Percentiles rank a stretch among this genome's conserved stretches.
Evolutionary conservation across 768 basidiomycete species (phyloP).

Genomic region (Tulasnella sp.): DNA sequence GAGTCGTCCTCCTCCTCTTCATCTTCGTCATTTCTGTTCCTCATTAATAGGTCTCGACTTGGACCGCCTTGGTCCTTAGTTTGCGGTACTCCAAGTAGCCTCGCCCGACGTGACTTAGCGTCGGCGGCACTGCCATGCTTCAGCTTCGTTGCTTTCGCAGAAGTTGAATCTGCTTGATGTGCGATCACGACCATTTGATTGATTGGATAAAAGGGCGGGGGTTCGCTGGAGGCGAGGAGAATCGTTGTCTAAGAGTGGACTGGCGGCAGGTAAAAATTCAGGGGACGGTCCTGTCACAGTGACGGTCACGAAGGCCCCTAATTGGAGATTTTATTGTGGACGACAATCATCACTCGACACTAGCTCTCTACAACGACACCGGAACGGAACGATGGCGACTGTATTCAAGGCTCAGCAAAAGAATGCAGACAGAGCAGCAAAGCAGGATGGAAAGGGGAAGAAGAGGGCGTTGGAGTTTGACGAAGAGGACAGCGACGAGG

Average conservation of each 20-base stretch:
- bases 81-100: neutral
- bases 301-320: constrained; percentile 3
- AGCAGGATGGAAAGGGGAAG: constrained; percentile 47
- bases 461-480: constrained; percentile 32
- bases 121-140: neutral
- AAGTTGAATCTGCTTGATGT: neutral
- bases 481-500: constrained; percentile 46
- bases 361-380: neutral
- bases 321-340: constrained; percentile 31
- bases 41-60: constrained; percentile 24
- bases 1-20: constrained; percentile 28
- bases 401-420: constrained; percentile 36
- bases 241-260: neutral
- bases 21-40: neutral
- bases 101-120: constrained; percentile 15
- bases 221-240: neutral
- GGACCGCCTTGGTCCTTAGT: neutral
- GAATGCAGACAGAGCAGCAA: constrained; percentile 32
- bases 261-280: neutral
- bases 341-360: neutral
- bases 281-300: neutral
- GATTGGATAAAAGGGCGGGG: neutral
- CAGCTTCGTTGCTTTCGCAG: neutral
- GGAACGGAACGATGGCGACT: constrained; percentile 31
- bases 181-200: neutral